These are phyloP conservation scores for Ganoderma multipileum DNA, from an alignment of 1,284 basidiomycete genomes.

Conservation along the genomic window DNA sequence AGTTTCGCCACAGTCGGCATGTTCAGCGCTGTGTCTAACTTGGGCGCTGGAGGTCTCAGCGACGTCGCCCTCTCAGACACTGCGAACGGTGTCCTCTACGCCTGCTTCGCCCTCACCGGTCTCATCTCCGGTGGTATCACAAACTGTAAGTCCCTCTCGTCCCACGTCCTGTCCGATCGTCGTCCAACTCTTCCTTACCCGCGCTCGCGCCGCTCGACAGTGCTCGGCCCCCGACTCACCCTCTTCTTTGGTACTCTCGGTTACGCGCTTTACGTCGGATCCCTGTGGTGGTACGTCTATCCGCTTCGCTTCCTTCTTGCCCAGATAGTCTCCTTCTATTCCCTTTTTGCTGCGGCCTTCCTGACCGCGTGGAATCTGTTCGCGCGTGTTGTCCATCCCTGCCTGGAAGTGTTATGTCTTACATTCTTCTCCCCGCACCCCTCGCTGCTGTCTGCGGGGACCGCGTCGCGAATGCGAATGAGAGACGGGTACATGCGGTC, in stretches of 20 bases:
- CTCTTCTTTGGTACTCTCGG: slow-evolving; percentile 55
- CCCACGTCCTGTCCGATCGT: background rate
- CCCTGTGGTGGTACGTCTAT: slow-evolving; percentile 46
- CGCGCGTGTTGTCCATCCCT: background rate
- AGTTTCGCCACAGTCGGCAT: slow-evolving; percentile 55
- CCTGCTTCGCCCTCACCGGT: slow-evolving; percentile 51
- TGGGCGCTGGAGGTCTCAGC: slow-evolving; percentile 54
- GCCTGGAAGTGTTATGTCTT: background rate
- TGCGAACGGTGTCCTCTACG: slow-evolving; percentile 54
- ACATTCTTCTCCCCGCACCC: background rate
- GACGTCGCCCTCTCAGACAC: slow-evolving; percentile 50
- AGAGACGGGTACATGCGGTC: background rate
- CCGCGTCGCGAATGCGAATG: background rate
- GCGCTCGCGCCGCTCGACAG: slow-evolving; percentile 34
- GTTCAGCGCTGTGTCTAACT: slow-evolving; percentile 55
- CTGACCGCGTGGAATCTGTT: background rate
- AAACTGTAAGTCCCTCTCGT: slow-evolving; percentile 45
- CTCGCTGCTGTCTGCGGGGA: background rate
- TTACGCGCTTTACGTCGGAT: slow-evolving; percentile 57
- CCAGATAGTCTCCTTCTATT: background rate
- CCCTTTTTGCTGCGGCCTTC: background rate
- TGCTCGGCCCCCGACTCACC: slow-evolving; percentile 54
- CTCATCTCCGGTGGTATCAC: slow-evolving; percentile 55
- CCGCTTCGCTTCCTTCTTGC: background rate
- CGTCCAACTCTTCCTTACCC: background rate